Evolutionary conservation across 2,329 filamentous ascomycete genomes (phyloP), one percentile per base, ranked within the genome.

Genomic region (Colletotrichum abscissum): DNA sequence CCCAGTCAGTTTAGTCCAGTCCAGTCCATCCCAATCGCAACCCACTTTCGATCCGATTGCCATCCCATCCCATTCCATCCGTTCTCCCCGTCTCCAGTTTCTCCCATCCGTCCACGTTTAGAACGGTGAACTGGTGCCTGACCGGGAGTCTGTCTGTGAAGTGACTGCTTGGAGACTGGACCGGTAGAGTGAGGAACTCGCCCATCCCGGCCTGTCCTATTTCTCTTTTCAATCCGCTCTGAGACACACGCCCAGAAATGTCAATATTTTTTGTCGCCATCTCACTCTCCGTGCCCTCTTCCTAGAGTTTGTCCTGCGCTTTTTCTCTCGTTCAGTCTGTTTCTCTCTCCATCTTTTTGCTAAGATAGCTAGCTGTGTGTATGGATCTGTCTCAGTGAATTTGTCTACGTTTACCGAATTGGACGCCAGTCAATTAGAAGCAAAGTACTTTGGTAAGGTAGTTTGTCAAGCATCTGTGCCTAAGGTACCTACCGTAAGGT

Each of bases 11-110:
- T 8, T 38, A 56, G 62, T 57, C 33, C n/a, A 16, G 24, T 35
- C 8, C n/a, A 60, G 38, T 38, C 55, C 49, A 63, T 63, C 57
- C 46, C 42, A 55, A 49, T 49, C 22, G 42, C 28, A 54, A 54
- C 42, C 49, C 54, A 68, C 38, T n/a, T 57, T 49, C 49, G 57
- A 60, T 60, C 69, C 52, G 35, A 68, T 72, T 28, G 30, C 64
- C 64, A 63, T 59, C 38, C 59, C 38, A 63, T 57, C 33, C 49
- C 58, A 69, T 69, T n/a, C 54, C 28, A n/a, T 52, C 57, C 30
- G 16, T 28, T 64, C 60, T 16, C 49, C 30, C 62, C 55, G 19
- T 62, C n/a, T 19, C 33, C 22, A 16, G 16, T 33, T 19, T 59
- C 30, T 52, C 16, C 38, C 19, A 28, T 38, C 42, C 7, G 19